A percentile compares a stretch with the other conserved stretches of the same genome.
phyloP scores from a whole-genome alignment of 202 grass and related monocot species.

The Cymbopogon flexuosus region DNA sequence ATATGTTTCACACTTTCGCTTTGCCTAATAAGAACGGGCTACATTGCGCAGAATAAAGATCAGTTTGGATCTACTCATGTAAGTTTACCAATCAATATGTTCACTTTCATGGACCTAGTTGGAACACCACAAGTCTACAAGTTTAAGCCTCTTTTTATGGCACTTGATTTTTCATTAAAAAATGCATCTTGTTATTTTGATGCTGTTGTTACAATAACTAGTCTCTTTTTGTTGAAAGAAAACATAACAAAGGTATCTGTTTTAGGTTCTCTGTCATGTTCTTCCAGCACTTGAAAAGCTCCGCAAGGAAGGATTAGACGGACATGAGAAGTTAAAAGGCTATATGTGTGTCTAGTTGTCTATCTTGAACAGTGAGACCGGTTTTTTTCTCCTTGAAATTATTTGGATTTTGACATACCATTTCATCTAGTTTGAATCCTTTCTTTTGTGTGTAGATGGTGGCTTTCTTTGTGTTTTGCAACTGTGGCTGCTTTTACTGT shows the following conservation, averaged over 20 bases:
- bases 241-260: conserved; percentile 23
- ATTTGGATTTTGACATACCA: conserved; percentile 11
- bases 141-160: conserved; percentile 7
- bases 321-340: conserved; percentile 95
- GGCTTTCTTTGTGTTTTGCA: conserved; percentile 87
- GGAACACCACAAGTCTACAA: neutral
- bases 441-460: conserved; percentile 73
- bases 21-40: neutral
- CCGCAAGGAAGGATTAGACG: conserved; percentile 89
- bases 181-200: neutral
- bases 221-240: conserved; percentile 6
- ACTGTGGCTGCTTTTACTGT: conserved; percentile 69
- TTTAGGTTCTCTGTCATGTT: conserved; percentile 75
- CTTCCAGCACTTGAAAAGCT: conserved; percentile 92
- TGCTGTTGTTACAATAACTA: conserved; percentile 21
- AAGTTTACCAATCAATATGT: neutral
- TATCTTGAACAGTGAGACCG: conserved; percentile 63
- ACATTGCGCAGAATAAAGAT: neutral
- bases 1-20: neutral
- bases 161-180: neutral
- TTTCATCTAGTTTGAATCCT: conserved; percentile 31
- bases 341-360: conserved; percentile 94
- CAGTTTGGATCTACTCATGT: neutral
- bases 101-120: neutral
- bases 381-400: conserved; percentile 20